Evolutionary conservation across 2,329 filamentous ascomycete species (phyloP), one percentile per base, ranked within the genome.

Genomic region (Leptosphaerulina australis): DNA sequence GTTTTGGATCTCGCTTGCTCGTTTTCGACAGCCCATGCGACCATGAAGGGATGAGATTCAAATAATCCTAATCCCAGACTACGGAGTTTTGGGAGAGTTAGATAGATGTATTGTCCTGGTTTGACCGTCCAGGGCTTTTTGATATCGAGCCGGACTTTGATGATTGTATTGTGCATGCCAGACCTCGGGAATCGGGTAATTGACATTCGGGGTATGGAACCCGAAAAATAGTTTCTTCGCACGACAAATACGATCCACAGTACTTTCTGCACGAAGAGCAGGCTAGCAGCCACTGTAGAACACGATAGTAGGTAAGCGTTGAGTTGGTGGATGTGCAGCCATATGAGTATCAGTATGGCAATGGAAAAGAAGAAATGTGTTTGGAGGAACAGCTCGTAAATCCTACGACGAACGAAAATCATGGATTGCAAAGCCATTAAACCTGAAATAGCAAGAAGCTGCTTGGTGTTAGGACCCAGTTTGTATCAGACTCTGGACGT

Each of bases 1-100:
- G 31, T 50, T 24, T 17, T 50, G 10, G 20, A 4, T 14, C 12
- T 3, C 8, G n/a, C 12, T 4, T 44, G 12, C 11, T 50, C 29
- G 22, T 50, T 15, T 12, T 26, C 25, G 15, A 22, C 14, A 2
- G 20, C 22, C 54, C 39, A 57, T 8, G 54, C 43, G 6, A 57
- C 11, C 24, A 57, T 38, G 29, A 48, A 57, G 3, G 47, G 54
- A 43, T 57, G 44, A 10, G 15, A 36, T 17, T 57, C 33, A 21
- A 43, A n/a, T 10, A 54, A n/a, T n/a, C 54, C 28, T n/a, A 48
- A n/a, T 7, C 44, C 33, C 3, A 48, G 18, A 11, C 28, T 35
- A 10, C 38, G 29, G 2, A 45, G n/a, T 5, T 15, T 12, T 4
- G 40, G 50, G 14, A 50, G 25, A 5, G 18, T 33, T 3, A 50